A percentile compares a stretch with the other conserved stretches of the same genome.
Evolutionary conservation across 139 green algal species (phyloP).

Genomic region (Chlorella sorokiniana): DNA sequence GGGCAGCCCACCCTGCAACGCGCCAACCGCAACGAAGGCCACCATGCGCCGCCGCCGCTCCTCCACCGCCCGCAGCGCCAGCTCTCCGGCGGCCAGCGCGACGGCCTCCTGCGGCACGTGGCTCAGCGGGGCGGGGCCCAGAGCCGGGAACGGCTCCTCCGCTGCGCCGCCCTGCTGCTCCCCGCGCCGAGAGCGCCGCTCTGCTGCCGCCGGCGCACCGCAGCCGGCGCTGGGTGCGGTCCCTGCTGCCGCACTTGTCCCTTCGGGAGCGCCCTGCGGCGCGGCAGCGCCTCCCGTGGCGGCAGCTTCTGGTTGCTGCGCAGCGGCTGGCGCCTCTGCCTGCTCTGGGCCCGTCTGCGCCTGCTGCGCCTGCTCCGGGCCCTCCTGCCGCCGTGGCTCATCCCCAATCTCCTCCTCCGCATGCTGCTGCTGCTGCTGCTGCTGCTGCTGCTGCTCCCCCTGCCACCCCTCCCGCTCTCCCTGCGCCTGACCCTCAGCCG

Average conservation of each 20-base stretch:
- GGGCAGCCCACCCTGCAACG: slow-evolving; percentile 15
- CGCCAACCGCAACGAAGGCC: not conserved
- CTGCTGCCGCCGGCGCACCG: not conserved
- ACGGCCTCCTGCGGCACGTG: slow-evolving; percentile 39
- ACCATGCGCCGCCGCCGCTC: slow-evolving; percentile 44
- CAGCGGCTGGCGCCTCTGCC: no score
- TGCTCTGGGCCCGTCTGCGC: not conserved
- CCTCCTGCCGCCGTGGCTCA: not conserved
- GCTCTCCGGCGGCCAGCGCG: slow-evolving; percentile 58
- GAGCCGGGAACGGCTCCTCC: not conserved
- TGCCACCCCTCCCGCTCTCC: not conserved
- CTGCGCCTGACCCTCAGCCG: not conserved
- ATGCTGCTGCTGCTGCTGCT: slow-evolving; percentile 6
- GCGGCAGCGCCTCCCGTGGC: no score
- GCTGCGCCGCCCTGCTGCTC: not conserved
- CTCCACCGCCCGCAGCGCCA: slow-evolving; percentile 61
- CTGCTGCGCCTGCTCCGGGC: not conserved
- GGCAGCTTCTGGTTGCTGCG: no score
- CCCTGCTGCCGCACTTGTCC: not conserved
- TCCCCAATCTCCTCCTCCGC: not conserved
- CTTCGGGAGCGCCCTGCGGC: no score
- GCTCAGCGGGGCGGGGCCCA: not conserved
- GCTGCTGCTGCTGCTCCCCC: not conserved
- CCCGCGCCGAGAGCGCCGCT: not conserved
- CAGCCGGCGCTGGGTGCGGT: not conserved